Conservation (phyloP, 164 flowering plant species). For the Kingdonia uniflora region DNA sequence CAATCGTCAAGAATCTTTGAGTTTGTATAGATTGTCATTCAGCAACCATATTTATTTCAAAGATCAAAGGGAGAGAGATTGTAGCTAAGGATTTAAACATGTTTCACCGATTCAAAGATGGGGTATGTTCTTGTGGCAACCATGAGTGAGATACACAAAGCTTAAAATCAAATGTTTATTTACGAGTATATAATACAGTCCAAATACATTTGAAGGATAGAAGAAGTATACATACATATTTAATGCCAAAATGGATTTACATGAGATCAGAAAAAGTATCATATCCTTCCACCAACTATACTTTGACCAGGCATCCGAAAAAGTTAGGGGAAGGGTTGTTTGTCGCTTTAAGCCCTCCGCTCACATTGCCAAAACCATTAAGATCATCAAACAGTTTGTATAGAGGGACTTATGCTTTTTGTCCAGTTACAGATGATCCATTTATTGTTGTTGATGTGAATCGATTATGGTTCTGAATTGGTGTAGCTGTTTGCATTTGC, state of each 20-base stretch:
- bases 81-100: slow-evolving; percentile 33
- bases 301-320: slow-evolving; percentile 21
- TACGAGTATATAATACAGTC: too few relatives aligned
- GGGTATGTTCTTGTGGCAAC: slow-evolving; percentile 33
- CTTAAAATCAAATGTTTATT: neutral
- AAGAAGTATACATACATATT: neutral
- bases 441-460: slow-evolving; percentile 22
- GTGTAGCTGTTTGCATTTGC: slow-evolving; percentile 12
- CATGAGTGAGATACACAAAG: slow-evolving; percentile 19
- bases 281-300: slow-evolving; percentile 22
- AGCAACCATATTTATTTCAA: slow-evolving; percentile 24
- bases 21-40: slow-evolving; percentile 36
- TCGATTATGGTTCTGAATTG: slow-evolving; percentile 38
- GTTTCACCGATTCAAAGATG: slow-evolving; percentile 39
- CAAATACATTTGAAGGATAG: neutral
- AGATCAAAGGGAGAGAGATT: slow-evolving; percentile 29
- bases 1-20: slow-evolving; percentile 38
- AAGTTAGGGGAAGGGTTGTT: slow-evolving; percentile 12
- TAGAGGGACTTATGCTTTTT: slow-evolving; percentile 67
- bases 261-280: neutral
- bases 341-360: slow-evolving; percentile 30
- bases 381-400: slow-evolving; percentile 89
- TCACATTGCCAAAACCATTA: slow-evolving; percentile 54
- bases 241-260: neutral
- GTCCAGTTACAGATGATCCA: slow-evolving; percentile 27